Base-by-base conservation (phyloP, 441 rosid genomes). In the Populus hybrid region DNA sequence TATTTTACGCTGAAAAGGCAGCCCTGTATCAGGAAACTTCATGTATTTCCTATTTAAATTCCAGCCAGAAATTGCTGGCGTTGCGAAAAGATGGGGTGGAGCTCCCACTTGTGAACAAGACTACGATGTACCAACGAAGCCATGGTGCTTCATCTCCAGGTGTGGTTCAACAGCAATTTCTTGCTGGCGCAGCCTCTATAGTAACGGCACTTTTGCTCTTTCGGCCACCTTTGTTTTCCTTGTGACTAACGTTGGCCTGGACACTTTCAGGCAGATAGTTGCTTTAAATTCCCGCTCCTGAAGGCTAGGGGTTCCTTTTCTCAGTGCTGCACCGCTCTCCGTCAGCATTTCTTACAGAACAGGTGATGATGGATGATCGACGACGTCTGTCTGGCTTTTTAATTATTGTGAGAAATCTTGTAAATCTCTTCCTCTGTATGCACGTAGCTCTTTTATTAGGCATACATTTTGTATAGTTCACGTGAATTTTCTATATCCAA, bases 61-160 rank as follows among this genome's bases (percentile, higher is more conserved):
- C 83, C 90, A 94, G 98, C 72, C 89, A 81, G 77, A 94, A 91
- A 83, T 80, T 94, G 68, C 71, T 94, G 42, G 93, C 88, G 59
- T 81, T 84, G 6, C 82, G 97, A 85, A 88, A 88, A 79, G 98
- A 94, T 69, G 91, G 93, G 5, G 94, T 88, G 16, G 35, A 38
- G 8, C 84, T 92, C 12, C 98, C 97, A 0, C 84, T 94, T 14
- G 95, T 94, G 78, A 91, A 92, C 87, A 89, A 85, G 88, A 87
- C 87, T 59, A 90, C 85, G 81, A 87, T 92, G 84, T 87, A 94
- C 83, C 23, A 88, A 28, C 80, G 85, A 35, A 85, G 90, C 78
- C 63, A 76, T 24, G 80, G 72, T 50, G 23, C 75, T 23, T 20
- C 84, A 73, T 72, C 70, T 63, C 36, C 84, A 82, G 88, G 87